Conservation (phyloP, 768 basidiomycete species). For the Mycena sanguinolenta region DNA sequence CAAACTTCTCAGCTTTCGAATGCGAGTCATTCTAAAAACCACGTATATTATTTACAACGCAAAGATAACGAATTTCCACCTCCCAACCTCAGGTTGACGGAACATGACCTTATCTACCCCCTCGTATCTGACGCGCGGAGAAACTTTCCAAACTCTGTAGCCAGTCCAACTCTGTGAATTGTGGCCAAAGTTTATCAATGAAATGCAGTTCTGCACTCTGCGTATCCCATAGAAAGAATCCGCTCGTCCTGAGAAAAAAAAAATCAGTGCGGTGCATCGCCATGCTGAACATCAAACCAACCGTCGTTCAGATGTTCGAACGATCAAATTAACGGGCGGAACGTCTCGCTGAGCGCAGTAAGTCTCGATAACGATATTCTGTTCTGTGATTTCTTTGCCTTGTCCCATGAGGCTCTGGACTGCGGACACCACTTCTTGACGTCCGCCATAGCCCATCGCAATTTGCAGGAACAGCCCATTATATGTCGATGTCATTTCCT, state of each 20-base stretch:
- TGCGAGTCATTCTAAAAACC: too few relatives aligned
- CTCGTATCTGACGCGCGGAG: slow-evolving; percentile 19
- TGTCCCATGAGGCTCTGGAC: slow-evolving; percentile 21
- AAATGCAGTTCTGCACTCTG: slow-evolving; percentile 34
- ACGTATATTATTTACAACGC: too few relatives aligned
- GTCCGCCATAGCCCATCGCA: slow-evolving; percentile 35
- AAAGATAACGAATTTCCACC: too few relatives aligned
- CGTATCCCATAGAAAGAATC: slow-evolving; percentile 34
- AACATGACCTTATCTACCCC: slow-evolving; percentile 4
- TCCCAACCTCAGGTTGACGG: too few relatives aligned
- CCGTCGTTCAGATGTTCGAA: slow-evolving; percentile 30
- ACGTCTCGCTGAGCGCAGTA: slow-evolving; percentile 22
- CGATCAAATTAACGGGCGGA: slow-evolving; percentile 28
- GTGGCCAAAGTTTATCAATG: slow-evolving; percentile 31
- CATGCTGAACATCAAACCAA: neutral
- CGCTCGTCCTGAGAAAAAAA: slow-evolving; percentile 27
- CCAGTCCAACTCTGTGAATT: too few relatives aligned
- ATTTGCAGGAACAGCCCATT: slow-evolving; percentile 25
- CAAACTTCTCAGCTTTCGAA: too few relatives aligned
- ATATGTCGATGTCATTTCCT: slow-evolving; percentile 26
- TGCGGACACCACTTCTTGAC: slow-evolving; percentile 29
- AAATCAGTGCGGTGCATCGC: too few relatives aligned
- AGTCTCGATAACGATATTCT: slow-evolving; percentile 29
- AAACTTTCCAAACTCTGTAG: slow-evolving; percentile 21
- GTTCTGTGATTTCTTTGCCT: slow-evolving; percentile 31